phyloP scores from a whole-genome alignment of 1,284 basidiomycete species.

The Gastroboletus turbinatus region DNA sequence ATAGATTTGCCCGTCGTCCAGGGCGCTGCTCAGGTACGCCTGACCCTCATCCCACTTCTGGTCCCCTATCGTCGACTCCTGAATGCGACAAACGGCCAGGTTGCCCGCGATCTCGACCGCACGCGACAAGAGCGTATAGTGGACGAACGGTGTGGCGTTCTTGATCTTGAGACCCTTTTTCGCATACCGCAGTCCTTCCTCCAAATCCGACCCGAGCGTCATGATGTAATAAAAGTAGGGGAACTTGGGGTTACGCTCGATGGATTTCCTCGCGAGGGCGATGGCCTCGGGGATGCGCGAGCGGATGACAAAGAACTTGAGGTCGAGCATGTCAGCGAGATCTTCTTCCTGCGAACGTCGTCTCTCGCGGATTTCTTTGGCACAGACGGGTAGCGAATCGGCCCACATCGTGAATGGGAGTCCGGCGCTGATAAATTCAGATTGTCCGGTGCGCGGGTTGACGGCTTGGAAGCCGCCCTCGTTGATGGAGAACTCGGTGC shows the following conservation, averaged over 20 bases:
- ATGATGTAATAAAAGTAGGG: constrained; percentile 61
- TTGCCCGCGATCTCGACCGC: constrained; percentile 58
- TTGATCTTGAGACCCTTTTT: constrained; percentile 60
- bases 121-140: constrained; percentile 53
- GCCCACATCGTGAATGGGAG: constrained; percentile 58
- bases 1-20: constrained; percentile 58
- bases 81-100: constrained; percentile 49
- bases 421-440: constrained; percentile 43
- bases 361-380: constrained; percentile 47
- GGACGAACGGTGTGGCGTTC: constrained; percentile 45
- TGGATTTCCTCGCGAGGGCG: constrained; percentile 41
- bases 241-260: constrained; percentile 52
- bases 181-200: constrained; percentile 38
- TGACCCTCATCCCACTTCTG: constrained; percentile 55
- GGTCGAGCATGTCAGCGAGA: constrained; percentile 57
- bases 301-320: constrained; percentile 54
- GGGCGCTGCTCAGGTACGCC: constrained; percentile 52
- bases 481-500: constrained; percentile 57
- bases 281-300: constrained; percentile 45
- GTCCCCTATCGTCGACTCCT: constrained; percentile 42
- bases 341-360: constrained; percentile 42
- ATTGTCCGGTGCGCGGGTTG: constrained; percentile 42
- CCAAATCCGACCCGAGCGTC: constrained; percentile 40
- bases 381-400: constrained; percentile 56
- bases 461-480: constrained; percentile 52